Conservation (phyloP, 257 asterid genomes). For the Solanum corneliomulleri region DNA sequence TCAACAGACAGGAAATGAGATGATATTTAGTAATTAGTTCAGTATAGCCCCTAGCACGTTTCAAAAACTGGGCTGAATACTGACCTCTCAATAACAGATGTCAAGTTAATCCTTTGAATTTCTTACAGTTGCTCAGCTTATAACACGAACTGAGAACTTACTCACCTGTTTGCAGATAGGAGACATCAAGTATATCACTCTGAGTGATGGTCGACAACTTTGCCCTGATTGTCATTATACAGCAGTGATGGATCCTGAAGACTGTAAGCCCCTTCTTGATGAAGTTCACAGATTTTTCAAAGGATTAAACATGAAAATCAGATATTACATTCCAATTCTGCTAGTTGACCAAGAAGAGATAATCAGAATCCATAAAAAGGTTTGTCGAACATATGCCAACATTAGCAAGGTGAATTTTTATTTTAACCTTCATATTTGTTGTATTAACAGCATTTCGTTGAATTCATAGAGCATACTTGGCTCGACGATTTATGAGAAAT, state of each 20-base stretch:
- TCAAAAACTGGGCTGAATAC: background rate
- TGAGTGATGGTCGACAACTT: background rate
- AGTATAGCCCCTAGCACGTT: background rate
- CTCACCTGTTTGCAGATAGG: background rate
- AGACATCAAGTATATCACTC: background rate
- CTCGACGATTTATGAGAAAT: background rate
- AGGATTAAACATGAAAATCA: background rate
- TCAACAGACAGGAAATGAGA: background rate
- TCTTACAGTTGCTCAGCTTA: background rate
- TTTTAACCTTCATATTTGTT: background rate
- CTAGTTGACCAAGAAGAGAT: background rate
- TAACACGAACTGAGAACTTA: background rate
- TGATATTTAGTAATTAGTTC: background rate
- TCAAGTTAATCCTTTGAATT: background rate
- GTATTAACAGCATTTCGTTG: background rate
- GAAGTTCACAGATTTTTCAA: constrained; percentile 1
- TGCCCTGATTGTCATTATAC: constrained; percentile 2
- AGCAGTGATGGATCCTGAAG: constrained; percentile 2
- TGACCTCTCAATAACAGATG: background rate
- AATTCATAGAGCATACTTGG: background rate
- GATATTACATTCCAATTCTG: background rate
- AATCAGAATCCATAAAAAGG: background rate
- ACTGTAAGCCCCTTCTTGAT: background rate
- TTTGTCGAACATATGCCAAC: background rate
- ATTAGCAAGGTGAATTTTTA: background rate